Conservation (phyloP, 2,329 filamentous ascomycete species). For the Didymella pomorum region DNA sequence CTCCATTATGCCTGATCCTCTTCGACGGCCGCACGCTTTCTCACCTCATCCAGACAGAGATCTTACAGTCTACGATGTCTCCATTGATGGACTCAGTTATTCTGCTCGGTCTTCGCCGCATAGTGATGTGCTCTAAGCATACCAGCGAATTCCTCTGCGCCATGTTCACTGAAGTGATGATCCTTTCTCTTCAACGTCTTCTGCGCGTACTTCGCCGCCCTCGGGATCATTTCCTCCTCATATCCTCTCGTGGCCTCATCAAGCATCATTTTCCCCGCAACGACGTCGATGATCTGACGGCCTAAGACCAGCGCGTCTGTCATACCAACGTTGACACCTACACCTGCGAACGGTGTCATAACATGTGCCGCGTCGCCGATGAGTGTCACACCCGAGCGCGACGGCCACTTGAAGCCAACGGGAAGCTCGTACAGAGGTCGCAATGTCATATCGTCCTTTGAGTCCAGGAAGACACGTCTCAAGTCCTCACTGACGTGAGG, state of each 20-base stretch:
- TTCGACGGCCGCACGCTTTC: too few relatives aligned
- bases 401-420: constrained; percentile 59
- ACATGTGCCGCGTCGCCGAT: constrained; percentile 69
- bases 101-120: background rate
- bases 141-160: constrained; percentile 32
- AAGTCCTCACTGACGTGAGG: constrained; percentile 47
- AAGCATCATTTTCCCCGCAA: constrained; percentile 30
- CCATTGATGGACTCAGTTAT: too few relatives aligned
- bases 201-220: constrained; percentile 28
- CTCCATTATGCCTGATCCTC: too few relatives aligned
- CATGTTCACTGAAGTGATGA: constrained; percentile 31
- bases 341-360: constrained; percentile 66
- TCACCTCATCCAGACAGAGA: too few relatives aligned
- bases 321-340: constrained; percentile 67
- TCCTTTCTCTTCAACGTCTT: constrained; percentile 36
- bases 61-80: too few relatives aligned
- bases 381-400: constrained; percentile 60
- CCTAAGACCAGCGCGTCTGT: constrained; percentile 63
- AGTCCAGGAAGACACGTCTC: constrained; percentile 32
- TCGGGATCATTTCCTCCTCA: constrained; percentile 38
- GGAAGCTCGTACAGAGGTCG: constrained; percentile 63
- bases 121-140: constrained; percentile 27
- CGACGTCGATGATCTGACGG: constrained; percentile 27
- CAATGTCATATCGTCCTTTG: constrained; percentile 25
- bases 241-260: constrained; percentile 32